These are phyloP conservation scores for Coemansia sp. DNA, from an alignment of 192 early-diverging fungal species.

Conservation along the genomic window DNA sequence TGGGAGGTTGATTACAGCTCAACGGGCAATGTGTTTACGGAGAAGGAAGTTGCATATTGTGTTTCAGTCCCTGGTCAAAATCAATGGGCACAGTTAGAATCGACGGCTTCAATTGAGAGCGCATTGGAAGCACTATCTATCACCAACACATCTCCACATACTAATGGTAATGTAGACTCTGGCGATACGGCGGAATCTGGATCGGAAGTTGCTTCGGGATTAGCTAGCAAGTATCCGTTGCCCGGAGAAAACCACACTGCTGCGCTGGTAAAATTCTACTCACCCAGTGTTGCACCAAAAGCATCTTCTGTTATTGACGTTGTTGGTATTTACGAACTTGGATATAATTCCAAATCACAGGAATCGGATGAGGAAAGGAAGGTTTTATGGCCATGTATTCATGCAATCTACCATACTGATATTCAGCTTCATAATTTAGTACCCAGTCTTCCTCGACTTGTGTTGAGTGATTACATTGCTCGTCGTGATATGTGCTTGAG, in stretches of 20 bases:
- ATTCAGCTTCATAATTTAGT: slow-evolving; percentile 13
- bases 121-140: slow-evolving; percentile 40
- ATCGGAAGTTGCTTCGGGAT: background rate
- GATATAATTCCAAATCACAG: slow-evolving; percentile 21
- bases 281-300: slow-evolving; percentile 51
- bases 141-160: background rate
- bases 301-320: slow-evolving; percentile 67
- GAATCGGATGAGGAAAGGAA: slow-evolving; percentile 4
- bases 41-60: slow-evolving; percentile 67
- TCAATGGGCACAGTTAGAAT: slow-evolving; percentile 52
- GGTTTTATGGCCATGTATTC: slow-evolving; percentile 45
- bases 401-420: slow-evolving; percentile 35
- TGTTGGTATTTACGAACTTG: slow-evolving; percentile 59
- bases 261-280: slow-evolving; percentile 67
- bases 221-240: slow-evolving; percentile 61
- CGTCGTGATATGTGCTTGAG: slow-evolving; percentile 26
- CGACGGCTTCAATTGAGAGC: slow-evolving; percentile 13
- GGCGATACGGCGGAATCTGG: background rate
- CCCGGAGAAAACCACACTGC: slow-evolving; percentile 56
- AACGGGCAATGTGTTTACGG: slow-evolving; percentile 55
- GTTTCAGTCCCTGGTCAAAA: slow-evolving; percentile 70
- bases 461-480: slow-evolving; percentile 9
- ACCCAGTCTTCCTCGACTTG: slow-evolving; percentile 7
- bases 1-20: slow-evolving; percentile 48
- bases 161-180: background rate